Evolutionary conservation across 2,329 filamentous ascomycete genomes (phyloP), one percentile per base, ranked within the genome.

Genomic region (Fusarium heterosporum): DNA sequence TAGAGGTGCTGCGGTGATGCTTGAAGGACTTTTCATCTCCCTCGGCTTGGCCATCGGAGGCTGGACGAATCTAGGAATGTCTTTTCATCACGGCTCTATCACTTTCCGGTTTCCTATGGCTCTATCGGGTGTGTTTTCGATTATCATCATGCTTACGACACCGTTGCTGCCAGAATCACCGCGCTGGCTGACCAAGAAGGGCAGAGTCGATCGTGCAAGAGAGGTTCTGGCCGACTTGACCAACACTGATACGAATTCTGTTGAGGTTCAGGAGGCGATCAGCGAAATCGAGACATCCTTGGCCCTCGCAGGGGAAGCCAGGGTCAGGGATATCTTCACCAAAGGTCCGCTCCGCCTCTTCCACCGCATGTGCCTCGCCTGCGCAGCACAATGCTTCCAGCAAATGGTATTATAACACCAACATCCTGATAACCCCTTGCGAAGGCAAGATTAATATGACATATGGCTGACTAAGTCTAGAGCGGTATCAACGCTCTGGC

Each of bases 131-230:
- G 47, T 53, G 1, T 19, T 56, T 1, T 56, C 54, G 1, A 26
- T 38, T 0, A 38, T 43, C 2, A 56, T 56, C 4, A 43, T 56
- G 38, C 17, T 56, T n/a, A 56, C 54, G 17, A 56, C 47, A n/a
- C 54, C 47, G 7, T 12, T 56, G 1, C 13, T 56, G 2, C 47
- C 47, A 0, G 54, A 53, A 16, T 56, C 54, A 0, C 54, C 54
- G 6, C 54, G 54, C 14, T 56, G 54, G 47, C 12, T 56, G 16
- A 30, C 47, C 5, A 56, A 53, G 9, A 56, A 53, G 8, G 38
- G 30, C 0, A 16, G 17, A 2, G 9, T 19, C 0, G 47, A 56
- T 14, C 38, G 12, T 11, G 54, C 54, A 38, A 56, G 25, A 43
- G 14, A 53, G 5, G 47, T 53, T 19, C 16, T 56, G 1, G 38